Evolutionary conservation across 306 rosid species (phyloP).

Genomic region (Dalbergia cochinchinensis): DNA sequence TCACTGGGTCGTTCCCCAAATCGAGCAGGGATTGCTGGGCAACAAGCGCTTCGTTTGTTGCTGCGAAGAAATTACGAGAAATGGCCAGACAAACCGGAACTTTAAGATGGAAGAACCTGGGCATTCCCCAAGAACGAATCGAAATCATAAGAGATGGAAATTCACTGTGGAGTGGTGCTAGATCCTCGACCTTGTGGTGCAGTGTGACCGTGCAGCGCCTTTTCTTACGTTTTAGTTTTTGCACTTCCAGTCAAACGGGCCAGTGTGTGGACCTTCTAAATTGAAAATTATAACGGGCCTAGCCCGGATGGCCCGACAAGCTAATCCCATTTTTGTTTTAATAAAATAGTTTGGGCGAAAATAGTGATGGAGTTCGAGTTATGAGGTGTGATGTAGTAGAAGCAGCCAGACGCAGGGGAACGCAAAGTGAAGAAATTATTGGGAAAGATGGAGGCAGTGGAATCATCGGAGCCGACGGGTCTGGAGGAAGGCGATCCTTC

Average conservation of each 20-base stretch:
- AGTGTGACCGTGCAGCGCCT: too few species aligned
- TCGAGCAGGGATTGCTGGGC: constrained; percentile 21
- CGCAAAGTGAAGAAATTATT: not conserved
- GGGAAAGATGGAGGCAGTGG: constrained; percentile 40
- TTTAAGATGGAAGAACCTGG: constrained; percentile 37
- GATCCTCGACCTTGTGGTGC: not conserved
- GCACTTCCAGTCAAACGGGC: not conserved
- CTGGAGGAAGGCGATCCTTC: constrained; percentile 57
- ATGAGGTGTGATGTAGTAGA: not conserved
- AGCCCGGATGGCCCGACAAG: not conserved
- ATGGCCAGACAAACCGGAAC: constrained; percentile 5
- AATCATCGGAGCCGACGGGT: constrained; percentile 39
- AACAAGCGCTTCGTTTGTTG: not conserved
- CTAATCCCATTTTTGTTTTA: not conserved
- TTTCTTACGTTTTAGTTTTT: too few species aligned
- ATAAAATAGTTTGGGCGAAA: too few species aligned
- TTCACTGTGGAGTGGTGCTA: not conserved
- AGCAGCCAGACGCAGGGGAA: not conserved
- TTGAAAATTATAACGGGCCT: not conserved
- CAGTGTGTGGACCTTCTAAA: not conserved
- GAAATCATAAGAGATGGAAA: not conserved
- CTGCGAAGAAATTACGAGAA: constrained; percentile 30
- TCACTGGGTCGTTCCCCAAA: constrained; percentile 37
- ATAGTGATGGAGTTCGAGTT: not conserved
- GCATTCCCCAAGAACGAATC: constrained; percentile 11